phyloP scores from a whole-genome alignment of 768 basidiomycete genomes.

The Lactarius sp. region DNA sequence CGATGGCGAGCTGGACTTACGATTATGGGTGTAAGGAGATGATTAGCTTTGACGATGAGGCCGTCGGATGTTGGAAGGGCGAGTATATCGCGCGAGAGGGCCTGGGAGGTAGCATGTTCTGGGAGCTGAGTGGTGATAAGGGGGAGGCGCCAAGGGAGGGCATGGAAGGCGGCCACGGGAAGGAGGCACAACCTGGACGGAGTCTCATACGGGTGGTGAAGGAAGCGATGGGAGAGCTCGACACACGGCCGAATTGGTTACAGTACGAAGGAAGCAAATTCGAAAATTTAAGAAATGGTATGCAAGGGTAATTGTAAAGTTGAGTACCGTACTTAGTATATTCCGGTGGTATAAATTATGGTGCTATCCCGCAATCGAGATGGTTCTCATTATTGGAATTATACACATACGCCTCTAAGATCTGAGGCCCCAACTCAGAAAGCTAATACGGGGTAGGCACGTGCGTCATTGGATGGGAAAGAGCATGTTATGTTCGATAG shows the following conservation, averaged over 20 bases:
- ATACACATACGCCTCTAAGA: not conserved
- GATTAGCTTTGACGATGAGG: conserved; percentile 75
- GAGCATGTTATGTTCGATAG: not conserved
- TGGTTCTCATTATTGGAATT: not conserved
- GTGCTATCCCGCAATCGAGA: not conserved
- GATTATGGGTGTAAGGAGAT: conserved; percentile 70
- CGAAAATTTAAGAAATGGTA: conserved; percentile 73
- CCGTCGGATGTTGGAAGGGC: conserved; percentile 68
- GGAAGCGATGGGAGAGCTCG: conserved; percentile 29
- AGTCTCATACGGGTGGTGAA: conserved; percentile 74
- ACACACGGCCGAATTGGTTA: conserved; percentile 67
- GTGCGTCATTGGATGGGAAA: not conserved
- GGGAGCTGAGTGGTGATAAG: conserved; percentile 91
- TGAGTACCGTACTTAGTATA: not conserved
- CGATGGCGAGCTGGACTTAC: conserved; percentile 80
- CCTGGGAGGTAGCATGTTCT: conserved; percentile 91
- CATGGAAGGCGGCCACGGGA: conserved; percentile 71
- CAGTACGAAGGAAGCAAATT: conserved; percentile 70
- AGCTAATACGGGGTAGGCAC: not conserved
- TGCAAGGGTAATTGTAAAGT: conserved; percentile 32
- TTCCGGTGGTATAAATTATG: not conserved
- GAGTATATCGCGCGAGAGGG: conserved; percentile 71
- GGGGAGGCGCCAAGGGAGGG: conserved; percentile 51
- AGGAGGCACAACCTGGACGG: conserved; percentile 62
- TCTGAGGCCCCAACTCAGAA: not conserved